Evolutionary conservation across 2,329 filamentous ascomycete genomes (phyloP), one percentile per base, ranked within the genome.

Genomic region (Ophiocordyceps sinensis): DNA sequence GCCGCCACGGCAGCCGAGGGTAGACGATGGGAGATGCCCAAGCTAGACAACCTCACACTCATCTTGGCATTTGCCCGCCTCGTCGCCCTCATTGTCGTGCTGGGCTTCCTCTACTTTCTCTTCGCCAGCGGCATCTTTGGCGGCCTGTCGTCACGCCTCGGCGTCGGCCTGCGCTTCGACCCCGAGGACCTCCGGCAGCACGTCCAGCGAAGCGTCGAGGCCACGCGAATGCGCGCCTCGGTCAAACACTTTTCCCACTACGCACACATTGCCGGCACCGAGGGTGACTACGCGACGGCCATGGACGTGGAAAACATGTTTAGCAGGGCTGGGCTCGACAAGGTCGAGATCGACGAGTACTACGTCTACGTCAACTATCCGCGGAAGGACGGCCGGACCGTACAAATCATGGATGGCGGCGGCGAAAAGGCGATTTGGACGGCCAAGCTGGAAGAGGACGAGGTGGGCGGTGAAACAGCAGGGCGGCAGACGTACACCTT

Each of bases 351-450:
- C 53, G 82, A 94, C 52, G 76, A 86, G 55, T 94, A 85, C 59
- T 73, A 82, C 51, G 88, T 93, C 14, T 96, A 95, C 57, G 66
- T 96, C 53, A 96, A 96, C 60, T 98, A 94, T 57, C 87, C 91
- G 0, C 82, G 71, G 47, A 64, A 72, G 26, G 80, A 76, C 45
- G 91, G 89, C 12, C 73, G 91, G 39, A 75, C 79, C 43, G 80
- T 98, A 32, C 79, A 88, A 46, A 84, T 98, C 39, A 66, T 94
- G 46, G 78, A 81, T 30, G 72, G 71, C 0, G 75, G 79, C 40
- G 79, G 70, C 2, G 59, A 67, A 28, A 63, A 77, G 45, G 66
- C 78, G 30, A 64, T 62, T 14, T 96, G 88, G 88, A 74, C 79
- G 43, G 91, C 89, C 12, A 73, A 73, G 47, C 65, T 98, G 39